Evolutionary conservation across 2,329 filamentous ascomycete genomes (phyloP).

Genomic region (Phyllosticta citrichinensis): DNA sequence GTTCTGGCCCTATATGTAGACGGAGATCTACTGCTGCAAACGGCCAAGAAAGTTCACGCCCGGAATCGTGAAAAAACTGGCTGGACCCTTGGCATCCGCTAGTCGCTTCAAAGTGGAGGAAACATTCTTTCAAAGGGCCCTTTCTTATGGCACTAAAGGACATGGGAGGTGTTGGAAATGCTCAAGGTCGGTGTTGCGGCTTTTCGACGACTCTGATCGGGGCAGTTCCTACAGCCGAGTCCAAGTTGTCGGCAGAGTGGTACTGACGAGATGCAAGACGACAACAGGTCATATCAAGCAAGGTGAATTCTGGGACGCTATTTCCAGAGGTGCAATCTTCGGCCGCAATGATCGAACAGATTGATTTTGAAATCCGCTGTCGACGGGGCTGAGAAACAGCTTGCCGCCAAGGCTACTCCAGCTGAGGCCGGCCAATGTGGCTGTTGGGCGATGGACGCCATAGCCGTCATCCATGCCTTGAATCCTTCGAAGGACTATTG

Average conservation of each 20-base stretch:
- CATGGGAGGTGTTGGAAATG: too few relatives aligned
- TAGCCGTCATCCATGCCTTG: background rate
- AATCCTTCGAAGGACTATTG: background rate
- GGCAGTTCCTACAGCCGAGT: background rate
- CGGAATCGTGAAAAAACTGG: background rate
- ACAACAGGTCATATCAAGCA: background rate
- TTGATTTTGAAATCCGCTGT: background rate
- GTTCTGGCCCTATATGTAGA: background rate
- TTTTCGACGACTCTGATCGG: background rate
- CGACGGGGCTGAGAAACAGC: background rate
- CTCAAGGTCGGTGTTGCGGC: too few relatives aligned
- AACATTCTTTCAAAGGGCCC: too few relatives aligned
- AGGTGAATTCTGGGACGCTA: background rate
- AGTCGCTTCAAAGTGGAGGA: background rate
- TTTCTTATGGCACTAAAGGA: too few relatives aligned
- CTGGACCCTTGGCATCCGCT: background rate
- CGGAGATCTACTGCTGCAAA: background rate
- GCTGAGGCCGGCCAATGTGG: background rate
- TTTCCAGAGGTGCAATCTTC: background rate
- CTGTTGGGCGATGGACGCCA: background rate
- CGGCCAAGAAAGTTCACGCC: background rate
- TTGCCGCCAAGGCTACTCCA: background rate
- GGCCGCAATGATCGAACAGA: background rate
- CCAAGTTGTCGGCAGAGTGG: background rate
- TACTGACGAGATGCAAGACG: background rate